Base-by-base conservation (phyloP, 2,329 filamentous ascomycete species). In the Colletotrichum agaves region DNA sequence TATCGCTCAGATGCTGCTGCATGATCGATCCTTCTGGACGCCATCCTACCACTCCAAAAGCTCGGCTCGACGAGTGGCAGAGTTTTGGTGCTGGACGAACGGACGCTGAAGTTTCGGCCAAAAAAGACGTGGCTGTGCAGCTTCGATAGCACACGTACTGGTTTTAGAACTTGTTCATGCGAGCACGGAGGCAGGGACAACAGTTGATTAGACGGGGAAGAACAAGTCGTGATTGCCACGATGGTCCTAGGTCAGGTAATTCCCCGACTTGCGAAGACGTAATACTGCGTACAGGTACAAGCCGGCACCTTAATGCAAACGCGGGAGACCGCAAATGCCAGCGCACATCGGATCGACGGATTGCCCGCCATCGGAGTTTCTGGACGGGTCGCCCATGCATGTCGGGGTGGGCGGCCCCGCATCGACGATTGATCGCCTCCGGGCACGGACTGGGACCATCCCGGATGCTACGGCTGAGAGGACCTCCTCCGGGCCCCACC, bases 71-170 rank as follows among this genome's bases (percentile, higher is more conserved):
- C 19, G 3, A 31, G 19, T 8, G 27, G 39, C 27, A 15, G 44
- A 19, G 21, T 31, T 47, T 46, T 23, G n/a, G 27, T 50, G 31
- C 19, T 56, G 33, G 39, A 47, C 10, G 23, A 41, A 46, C 23
- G 11, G 19, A 5, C 43, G 52, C 63, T 27, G 44, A 57, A 50
- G 50, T 67, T 67, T 55, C n/a, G 21, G 50, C n/a, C 35, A 63
- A 52, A 63, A 57, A 63, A 52, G 57, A 57, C 43, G 37, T 63
- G 63, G 63, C 63, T 67, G 59, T 58, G 59, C 60, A 43, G 31
- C 35, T 13, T 58, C n/a, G n/a, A 50, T 37, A 31, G 17, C 52
- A 57, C 46, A 59, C 43, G 11, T 17, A 41, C 15, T 33, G 31
- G 23, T 43, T 52, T 52, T 35, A 64, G 44, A 52, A 52, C 33